Evolutionary conservation across 2,329 filamentous ascomycete genomes (phyloP).

Genomic region (Beauveria caledonica): DNA sequence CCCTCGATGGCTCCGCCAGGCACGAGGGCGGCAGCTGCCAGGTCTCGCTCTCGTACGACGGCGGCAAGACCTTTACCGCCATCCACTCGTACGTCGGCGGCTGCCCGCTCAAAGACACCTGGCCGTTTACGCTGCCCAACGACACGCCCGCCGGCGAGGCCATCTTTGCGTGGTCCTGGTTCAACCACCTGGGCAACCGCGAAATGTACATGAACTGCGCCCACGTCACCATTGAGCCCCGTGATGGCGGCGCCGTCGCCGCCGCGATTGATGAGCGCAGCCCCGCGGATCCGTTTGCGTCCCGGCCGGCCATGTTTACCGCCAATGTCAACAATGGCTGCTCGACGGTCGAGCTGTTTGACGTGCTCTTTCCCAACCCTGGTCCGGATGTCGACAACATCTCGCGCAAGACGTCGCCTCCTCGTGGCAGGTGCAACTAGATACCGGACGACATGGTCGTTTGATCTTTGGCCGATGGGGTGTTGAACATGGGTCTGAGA

Average conservation of each 20-base stretch:
- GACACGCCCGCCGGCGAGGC: slow-evolving; percentile 40
- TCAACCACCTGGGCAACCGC: slow-evolving; percentile 64
- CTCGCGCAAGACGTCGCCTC: slow-evolving; percentile 7
- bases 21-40: slow-evolving; percentile 66
- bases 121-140: slow-evolving; percentile 55
- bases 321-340: slow-evolving; percentile 54
- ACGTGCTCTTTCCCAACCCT: slow-evolving; percentile 53
- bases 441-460: too few species aligned
- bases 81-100: slow-evolving; percentile 41
- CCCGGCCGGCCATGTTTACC: slow-evolving; percentile 50
- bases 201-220: slow-evolving; percentile 76
- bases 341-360: slow-evolving; percentile 40
- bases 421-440: slow-evolving; percentile 7
- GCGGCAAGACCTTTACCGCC: slow-evolving; percentile 58
- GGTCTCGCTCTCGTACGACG: slow-evolving; percentile 61
- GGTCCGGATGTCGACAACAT: slow-evolving; percentile 36
- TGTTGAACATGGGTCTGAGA: too few species aligned
- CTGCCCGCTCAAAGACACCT: slow-evolving; percentile 39
- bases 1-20: slow-evolving; percentile 46
- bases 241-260: background rate
- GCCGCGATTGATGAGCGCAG: background rate
- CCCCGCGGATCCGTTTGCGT: slow-evolving; percentile 7
- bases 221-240: slow-evolving; percentile 35
- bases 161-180: slow-evolving; percentile 63
- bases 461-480: background rate